Evolutionary conservation across 768 basidiomycete genomes (phyloP), one percentile per base, ranked within the genome.

Genomic region (Leccinum incarnatum): DNA sequence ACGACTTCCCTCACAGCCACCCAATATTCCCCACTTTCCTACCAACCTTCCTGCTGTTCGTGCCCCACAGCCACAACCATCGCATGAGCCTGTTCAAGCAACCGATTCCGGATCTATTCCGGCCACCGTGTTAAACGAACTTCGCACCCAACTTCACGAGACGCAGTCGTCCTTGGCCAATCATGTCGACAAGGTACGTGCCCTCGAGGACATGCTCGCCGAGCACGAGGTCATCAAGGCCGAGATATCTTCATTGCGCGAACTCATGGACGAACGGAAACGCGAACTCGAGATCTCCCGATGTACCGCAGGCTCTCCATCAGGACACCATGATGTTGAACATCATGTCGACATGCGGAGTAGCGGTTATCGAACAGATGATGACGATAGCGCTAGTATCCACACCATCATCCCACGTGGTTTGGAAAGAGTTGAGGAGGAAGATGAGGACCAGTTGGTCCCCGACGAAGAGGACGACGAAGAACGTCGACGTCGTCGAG

Each of bases 171-270:
- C 87, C 0, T 81, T 98, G 12, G 81, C 87, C 2, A 78, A 74
- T 15, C 93, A 97, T 65, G 81, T 92, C 42, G 91, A 94, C 62
- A 93, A 86, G 72, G 88, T 95, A 53, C 84, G 87, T 42, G 85
- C 87, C 25, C 77, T 99, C 40, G 96, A 98, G 67, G 83, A 79
- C 30, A 82, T 91, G 61, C 78, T 96, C 40, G 80, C 81, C 1
- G 94, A 97, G 74, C 93, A 98, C 64, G 94, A 97, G 57, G 77
- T 76, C 8, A 83, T 97, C 68, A 89, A 89, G 72, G 77, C 79
- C 29, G 95, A 98, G 65, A 85, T 98, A 3, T 76, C 81, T 37
- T 76, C 79, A 2, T 77, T 98, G 53, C 79, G 89, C 14, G 87
- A 89, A 51, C 73, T 89, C 65, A 82, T 93, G 75, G 88, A 91